These are phyloP conservation scores for Metschnikowia colocasiae DNA, from an alignment of 805 yeast species.

Conservation along the genomic window DNA sequence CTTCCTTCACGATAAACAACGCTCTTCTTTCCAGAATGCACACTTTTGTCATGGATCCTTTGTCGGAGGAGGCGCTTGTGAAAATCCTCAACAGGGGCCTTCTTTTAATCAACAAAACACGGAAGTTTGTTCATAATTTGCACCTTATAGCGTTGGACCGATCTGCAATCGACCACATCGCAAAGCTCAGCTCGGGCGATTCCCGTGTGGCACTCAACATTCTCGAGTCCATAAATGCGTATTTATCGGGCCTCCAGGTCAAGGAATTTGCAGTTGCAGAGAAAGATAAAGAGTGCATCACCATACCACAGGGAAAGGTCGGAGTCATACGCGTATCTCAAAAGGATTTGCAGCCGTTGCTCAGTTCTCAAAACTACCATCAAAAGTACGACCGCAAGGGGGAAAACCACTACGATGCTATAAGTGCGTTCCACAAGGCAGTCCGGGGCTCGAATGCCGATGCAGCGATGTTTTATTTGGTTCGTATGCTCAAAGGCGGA, in stretches of 20 bases:
- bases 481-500: conserved; percentile 87
- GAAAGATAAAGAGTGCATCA: conserved; percentile 13
- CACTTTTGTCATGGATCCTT: conserved; percentile 42
- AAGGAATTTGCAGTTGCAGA: conserved; percentile 10
- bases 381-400: conserved; percentile 81
- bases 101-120: conserved; percentile 49
- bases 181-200: conserved; percentile 80
- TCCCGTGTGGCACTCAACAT: conserved; percentile 80
- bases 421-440: conserved; percentile 92
- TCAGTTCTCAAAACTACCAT: conserved; percentile 42
- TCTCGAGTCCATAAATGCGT: conserved; percentile 67
- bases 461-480: conserved; percentile 84
- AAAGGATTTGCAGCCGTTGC: conserved; percentile 38
- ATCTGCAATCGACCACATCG: conserved; percentile 62
- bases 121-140: conserved; percentile 49
- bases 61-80: conserved; percentile 29
- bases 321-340: conserved; percentile 41
- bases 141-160: conserved; percentile 51
- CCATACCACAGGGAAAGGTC: conserved; percentile 2
- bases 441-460: conserved; percentile 86
- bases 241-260: conserved; percentile 35
- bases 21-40: conserved; percentile 44
- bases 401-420: conserved; percentile 91
- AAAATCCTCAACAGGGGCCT: conserved; percentile 43
- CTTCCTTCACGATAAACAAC: conserved; percentile 40